Percentiles rank a stretch among this genome's conserved stretches.
These are phyloP conservation scores for Symbiotaphrina buchneri DNA, from an alignment of 495 filamentous ascomycete genomes.

Conservation along the genomic window DNA sequence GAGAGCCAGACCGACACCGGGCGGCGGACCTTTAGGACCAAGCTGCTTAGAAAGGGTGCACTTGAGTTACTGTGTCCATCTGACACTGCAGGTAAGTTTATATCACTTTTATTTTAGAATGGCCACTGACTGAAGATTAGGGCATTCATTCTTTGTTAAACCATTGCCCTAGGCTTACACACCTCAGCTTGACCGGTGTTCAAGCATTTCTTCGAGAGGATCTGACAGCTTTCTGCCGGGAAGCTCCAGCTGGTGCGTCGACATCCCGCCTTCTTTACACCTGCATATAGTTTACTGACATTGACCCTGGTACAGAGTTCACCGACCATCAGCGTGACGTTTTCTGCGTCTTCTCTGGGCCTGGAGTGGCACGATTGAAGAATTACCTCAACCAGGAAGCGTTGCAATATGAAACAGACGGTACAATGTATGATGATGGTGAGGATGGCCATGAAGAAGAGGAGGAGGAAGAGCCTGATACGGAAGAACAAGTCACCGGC, in stretches of 20 bases:
- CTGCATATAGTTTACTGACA: neutral
- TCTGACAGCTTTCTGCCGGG: constrained; percentile 61
- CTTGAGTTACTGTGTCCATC: constrained; percentile 77
- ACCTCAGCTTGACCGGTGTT: constrained; percentile 91
- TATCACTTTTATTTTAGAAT: too few relatives aligned
- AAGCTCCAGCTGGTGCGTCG: constrained; percentile 45
- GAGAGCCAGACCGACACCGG: constrained; percentile 10
- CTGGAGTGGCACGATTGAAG: constrained; percentile 58
- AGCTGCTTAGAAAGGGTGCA: constrained; percentile 78
- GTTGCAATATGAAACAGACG: constrained; percentile 6
- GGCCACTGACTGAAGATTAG: constrained; percentile 21
- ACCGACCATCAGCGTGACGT: constrained; percentile 85
- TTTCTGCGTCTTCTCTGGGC: constrained; percentile 92
- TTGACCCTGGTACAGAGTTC: constrained; percentile 36
- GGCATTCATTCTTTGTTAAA: constrained; percentile 81
- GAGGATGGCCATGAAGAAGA: constrained; percentile 4
- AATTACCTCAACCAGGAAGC: constrained; percentile 40
- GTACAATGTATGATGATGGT: constrained; percentile 9
- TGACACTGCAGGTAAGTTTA: constrained; percentile 51
- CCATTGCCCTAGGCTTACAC: constrained; percentile 76
- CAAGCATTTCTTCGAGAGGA: constrained; percentile 58
- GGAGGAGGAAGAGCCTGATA: constrained; percentile 3
- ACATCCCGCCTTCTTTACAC: neutral
- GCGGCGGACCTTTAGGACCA: constrained; percentile 21
- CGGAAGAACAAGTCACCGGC: constrained; percentile 13